Evolutionary conservation across 2,329 filamentous ascomycete genomes (phyloP), one percentile per base, ranked within the genome.

Genomic region (Lomentospora prolificans): DNA sequence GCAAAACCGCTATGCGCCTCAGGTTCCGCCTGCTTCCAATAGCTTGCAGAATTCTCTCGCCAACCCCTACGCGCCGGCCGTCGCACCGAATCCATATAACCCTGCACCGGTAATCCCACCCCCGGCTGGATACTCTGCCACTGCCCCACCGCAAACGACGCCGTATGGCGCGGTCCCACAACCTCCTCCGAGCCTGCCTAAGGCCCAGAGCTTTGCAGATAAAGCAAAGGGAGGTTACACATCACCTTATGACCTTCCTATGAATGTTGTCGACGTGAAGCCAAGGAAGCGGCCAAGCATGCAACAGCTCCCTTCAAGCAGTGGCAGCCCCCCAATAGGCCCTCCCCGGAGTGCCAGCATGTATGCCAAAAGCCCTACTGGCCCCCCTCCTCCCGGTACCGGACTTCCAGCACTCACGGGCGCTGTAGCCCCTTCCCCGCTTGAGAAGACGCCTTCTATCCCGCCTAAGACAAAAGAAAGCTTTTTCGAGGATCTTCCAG

Each of bases 231-330:
- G 89, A 56, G 91, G 92, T 6, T 99, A 99, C 67, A 80, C 86
- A 51, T 97, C 92, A 19, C 94, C 94, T 0, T 99, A 96, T 64
- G 95, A 99, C 71, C 76, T 99, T 19, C 94, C 94, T 3, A 89
- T 94, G 70, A 92, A 96, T 55, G 80, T 99, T 28, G 53, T 55
- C 4, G 41, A 55, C 27, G 80, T 87, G 27, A 87, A 86, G 62
- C 83, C 86, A 64, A 77, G 84, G 67, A 85, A 87, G 73, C 76
- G 85, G 54, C 68, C 75, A 4, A 83, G 79, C 22, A 75, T 79
- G 63, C 81, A 81, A 57, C 80, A 80, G 55, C 70, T 79, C 46
- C 72, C 75, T 4, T 72, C 73, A 57, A 66, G 71, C 51, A 65
- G 71, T 25, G 24, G 28, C 4, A 65, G 72, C 39, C 65, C 72